phyloP scores from a whole-genome alignment of 1,139 yeast species.

The Candida buenavistaensis region DNA sequence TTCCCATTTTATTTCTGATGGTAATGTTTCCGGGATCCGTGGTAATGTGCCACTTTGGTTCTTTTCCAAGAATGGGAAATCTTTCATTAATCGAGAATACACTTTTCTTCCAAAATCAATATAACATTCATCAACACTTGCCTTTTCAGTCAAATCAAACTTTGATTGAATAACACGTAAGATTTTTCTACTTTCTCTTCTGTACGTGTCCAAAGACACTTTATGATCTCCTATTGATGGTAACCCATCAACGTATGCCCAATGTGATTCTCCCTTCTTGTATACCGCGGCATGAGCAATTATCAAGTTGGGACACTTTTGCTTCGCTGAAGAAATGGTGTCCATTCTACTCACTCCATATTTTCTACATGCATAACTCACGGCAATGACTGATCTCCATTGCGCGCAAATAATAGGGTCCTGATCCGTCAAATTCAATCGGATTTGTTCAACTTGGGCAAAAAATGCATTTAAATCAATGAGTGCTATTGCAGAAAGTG shows the following conservation, averaged over 20 bases:
- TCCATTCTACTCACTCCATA: constrained; percentile 84
- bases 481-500: constrained; percentile 80
- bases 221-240: constrained; percentile 61
- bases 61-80: constrained; percentile 27
- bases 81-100: constrained; percentile 20
- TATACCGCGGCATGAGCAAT: constrained; percentile 95
- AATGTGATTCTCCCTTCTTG: constrained; percentile 77
- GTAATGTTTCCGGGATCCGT: constrained; percentile 46
- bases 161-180: constrained; percentile 54
- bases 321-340: constrained; percentile 60
- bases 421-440: constrained; percentile 60
- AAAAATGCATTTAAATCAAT: constrained; percentile 93
- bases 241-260: constrained; percentile 59
- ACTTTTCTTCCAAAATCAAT: constrained; percentile 67
- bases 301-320: constrained; percentile 72
- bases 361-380: constrained; percentile 82
- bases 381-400: constrained; percentile 89
- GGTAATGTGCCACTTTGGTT: constrained; percentile 43
- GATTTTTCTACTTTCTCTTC: constrained; percentile 83
- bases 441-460: constrained; percentile 87
- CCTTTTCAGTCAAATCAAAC: constrained; percentile 80
- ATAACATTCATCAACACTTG: constrained; percentile 93
- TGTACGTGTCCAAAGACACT: constrained; percentile 87
- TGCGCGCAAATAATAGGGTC: constrained; percentile 95
- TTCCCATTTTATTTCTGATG: constrained; percentile 27